phyloP scores from a whole-genome alignment of 768 basidiomycete genomes.

The Suillus variegatus region DNA sequence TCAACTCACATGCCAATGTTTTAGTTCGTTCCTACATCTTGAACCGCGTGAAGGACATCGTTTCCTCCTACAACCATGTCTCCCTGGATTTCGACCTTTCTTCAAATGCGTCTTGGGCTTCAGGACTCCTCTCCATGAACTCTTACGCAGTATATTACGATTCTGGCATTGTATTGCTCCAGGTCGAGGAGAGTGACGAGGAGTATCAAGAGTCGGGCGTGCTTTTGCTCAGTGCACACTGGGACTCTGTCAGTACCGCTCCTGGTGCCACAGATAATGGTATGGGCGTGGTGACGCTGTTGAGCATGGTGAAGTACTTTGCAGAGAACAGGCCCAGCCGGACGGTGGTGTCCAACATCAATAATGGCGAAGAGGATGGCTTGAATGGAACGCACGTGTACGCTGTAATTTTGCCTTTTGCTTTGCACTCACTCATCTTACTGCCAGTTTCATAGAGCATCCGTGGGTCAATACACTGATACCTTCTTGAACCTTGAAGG shows the following conservation, averaged over 20 bases:
- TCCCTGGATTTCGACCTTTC: constrained; percentile 51
- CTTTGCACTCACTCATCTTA: background rate
- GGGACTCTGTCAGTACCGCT: constrained; percentile 77
- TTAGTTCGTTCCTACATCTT: constrained; percentile 62
- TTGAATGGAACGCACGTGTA: constrained; percentile 72
- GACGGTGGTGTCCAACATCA: constrained; percentile 80
- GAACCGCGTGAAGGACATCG: constrained; percentile 49
- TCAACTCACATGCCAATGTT: constrained; percentile 80
- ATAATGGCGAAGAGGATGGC: constrained; percentile 84
- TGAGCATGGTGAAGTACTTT: constrained; percentile 65
- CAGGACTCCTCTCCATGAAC: constrained; percentile 15
- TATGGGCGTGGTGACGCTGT: constrained; percentile 66
- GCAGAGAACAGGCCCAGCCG: constrained; percentile 49
- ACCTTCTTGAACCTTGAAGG: constrained; percentile 84
- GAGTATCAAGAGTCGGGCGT: constrained; percentile 36
- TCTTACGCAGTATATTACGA: constrained; percentile 54
- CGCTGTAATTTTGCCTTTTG: constrained; percentile 21
- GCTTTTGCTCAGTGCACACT: constrained; percentile 82
- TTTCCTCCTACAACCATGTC: constrained; percentile 44
- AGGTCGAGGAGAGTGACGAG: constrained; percentile 54
- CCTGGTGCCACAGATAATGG: constrained; percentile 79
- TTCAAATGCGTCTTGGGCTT: constrained; percentile 54
- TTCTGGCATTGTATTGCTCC: constrained; percentile 67
- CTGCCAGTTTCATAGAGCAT: constrained; percentile 63
- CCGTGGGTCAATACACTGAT: constrained; percentile 69